Conservation (phyloP, 495 filamentous ascomycete genomes). For the Penicillium silybi region DNA sequence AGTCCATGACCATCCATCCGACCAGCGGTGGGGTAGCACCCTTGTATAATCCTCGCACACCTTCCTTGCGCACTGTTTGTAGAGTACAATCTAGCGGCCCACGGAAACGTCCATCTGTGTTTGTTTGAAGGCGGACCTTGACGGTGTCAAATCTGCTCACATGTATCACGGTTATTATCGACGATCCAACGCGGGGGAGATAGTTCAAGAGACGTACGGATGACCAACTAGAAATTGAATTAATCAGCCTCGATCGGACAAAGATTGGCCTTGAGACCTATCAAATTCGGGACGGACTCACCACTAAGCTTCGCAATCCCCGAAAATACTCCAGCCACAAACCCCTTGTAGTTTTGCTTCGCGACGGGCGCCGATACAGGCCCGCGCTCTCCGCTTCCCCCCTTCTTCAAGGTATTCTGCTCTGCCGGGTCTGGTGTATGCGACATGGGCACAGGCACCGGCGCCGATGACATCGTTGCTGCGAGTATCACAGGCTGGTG, state of each 20-base stretch:
- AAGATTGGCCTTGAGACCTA: not conserved
- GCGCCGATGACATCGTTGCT: conserved; percentile 24
- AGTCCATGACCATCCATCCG: conserved; percentile 99
- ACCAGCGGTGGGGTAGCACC: conserved; percentile 83
- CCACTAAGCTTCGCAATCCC: conserved; percentile 88
- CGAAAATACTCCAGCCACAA: conserved; percentile 90
- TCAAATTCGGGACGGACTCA: conserved; percentile 31
- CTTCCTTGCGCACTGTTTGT: conserved; percentile 77
- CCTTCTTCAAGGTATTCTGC: not conserved
- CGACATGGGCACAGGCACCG: conserved; percentile 17
- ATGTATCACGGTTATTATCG: conserved; percentile 5
- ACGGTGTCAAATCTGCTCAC: conserved; percentile 76
- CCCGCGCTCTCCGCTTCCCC: conserved; percentile 6
- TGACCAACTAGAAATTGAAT: conserved; percentile 53
- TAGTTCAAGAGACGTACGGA: conserved; percentile 47
- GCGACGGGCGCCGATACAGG: conserved; percentile 9
- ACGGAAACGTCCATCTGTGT: conserved; percentile 65
- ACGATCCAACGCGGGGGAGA: not conserved
- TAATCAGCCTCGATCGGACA: conserved; percentile 10
- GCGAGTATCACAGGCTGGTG: not conserved
- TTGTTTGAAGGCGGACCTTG: conserved; percentile 95
- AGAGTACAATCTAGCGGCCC: conserved; percentile 85
- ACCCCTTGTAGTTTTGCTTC: conserved; percentile 73
- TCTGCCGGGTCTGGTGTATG: conserved; percentile 13
- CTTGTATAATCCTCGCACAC: conserved; percentile 78